Evolutionary conservation across 2,329 filamentous ascomycete genomes (phyloP), one percentile per base, ranked within the genome.

Genomic region (Penicillium thymicola): DNA sequence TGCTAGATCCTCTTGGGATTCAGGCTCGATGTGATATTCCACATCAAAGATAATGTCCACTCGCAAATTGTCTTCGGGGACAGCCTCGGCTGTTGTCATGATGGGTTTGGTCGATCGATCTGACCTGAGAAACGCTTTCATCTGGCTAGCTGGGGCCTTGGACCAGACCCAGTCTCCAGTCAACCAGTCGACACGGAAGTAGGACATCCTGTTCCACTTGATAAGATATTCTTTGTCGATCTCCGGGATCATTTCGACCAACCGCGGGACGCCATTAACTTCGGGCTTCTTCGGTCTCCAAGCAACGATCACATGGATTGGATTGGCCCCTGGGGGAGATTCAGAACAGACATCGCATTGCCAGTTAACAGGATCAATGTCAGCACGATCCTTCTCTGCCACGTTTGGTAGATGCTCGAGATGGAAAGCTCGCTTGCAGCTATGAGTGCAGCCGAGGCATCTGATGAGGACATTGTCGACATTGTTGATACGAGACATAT

Each of bases 141-240:
- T 85, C 86, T 95, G 0, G 72, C 56, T 3, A 75, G 75, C 66
- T 13, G 82, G 76, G 16, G 84, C 83, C 10, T 88, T 80, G 6
- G 92, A 91, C 79, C 85, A 93, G 0, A 96, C 82, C 94, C 94
- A 99, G 16, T 88, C 82, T 13, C 93, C 94, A 10, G 91, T 85
- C 81, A 91, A 89, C 94, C 95, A 99, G 7, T 80, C 81, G 51
- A 89, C 90, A 62, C 90, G 87, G 60, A 87, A 88, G 67, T 97
- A 95, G 0, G 93, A 96, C 54, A 84, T 81, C 0, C 81, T 79
- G 43, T 89, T 85, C 90, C 92, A 97, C 70, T 94, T 96, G 65
- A 99, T 77, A 2, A 99, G 82, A 67, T 97, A 99, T 64, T 97
- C 91, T 62, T 92, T 92, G n/a, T 89, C 81, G 53, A 91, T 88